Percentiles rank a stretch among this genome's conserved stretches.
These are phyloP conservation scores for Pythium sp. DNA, from an alignment of 352 stramenopile species.

Conservation along the genomic window DNA sequence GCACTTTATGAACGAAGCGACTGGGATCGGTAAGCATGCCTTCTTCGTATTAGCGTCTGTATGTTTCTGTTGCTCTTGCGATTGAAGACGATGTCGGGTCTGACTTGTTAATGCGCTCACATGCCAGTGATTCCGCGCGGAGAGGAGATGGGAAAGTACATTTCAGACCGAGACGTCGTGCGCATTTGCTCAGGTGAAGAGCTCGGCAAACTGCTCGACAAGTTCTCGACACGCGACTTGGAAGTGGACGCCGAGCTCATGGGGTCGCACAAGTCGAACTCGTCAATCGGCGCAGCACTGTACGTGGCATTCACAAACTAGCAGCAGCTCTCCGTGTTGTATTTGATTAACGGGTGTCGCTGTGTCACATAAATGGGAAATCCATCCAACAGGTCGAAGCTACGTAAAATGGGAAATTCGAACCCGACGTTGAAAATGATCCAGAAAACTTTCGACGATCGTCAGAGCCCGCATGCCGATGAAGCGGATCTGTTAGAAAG, in stretches of 20 bases:
- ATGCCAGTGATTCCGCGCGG: slow-evolving; percentile 46
- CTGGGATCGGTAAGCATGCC: slow-evolving; percentile 33
- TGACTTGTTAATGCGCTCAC: not conserved
- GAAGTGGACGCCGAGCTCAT: slow-evolving; percentile 69
- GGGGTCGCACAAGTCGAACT: slow-evolving; percentile 41
- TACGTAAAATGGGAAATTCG: slow-evolving; percentile 61
- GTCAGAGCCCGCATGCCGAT: slow-evolving; percentile 37
- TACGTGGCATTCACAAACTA: slow-evolving; percentile 20
- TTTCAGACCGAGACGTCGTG: slow-evolving; percentile 71
- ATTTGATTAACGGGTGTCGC: not conserved
- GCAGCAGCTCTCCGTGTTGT: not conserved
- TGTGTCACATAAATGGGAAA: not conserved
- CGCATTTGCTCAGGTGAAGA: slow-evolving; percentile 60
- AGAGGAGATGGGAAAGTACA: slow-evolving; percentile 56
- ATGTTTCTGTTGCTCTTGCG: not conserved
- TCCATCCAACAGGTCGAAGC: slow-evolving; percentile 38
- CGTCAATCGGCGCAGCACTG: slow-evolving; percentile 55
- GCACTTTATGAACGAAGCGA: slow-evolving; percentile 79
- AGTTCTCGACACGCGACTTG: slow-evolving; percentile 59
- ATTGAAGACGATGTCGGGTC: not conserved
- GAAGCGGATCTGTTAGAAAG: slow-evolving; percentile 48
- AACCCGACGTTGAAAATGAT: slow-evolving; percentile 70
- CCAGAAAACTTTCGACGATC: slow-evolving; percentile 72
- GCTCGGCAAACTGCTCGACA: slow-evolving; percentile 58
- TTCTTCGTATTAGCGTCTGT: not conserved